phyloP scores from a whole-genome alignment of 129 eudicot species.

The Saussurea involucrata region DNA sequence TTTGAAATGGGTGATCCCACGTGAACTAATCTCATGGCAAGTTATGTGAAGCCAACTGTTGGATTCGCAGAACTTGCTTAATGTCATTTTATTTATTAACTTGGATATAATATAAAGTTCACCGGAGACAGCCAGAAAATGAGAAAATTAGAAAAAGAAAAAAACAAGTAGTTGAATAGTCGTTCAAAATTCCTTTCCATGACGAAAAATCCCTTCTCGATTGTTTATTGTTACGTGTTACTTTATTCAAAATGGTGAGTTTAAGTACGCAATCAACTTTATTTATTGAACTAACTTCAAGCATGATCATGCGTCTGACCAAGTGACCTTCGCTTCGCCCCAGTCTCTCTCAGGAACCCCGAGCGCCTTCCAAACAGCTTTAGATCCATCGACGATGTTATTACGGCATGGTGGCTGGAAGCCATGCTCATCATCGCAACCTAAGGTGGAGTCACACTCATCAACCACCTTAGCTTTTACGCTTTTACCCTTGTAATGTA shows the following conservation, averaged over 20 bases:
- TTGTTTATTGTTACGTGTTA: not conserved
- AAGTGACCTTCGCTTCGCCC: conserved; percentile 22
- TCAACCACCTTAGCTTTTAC: conserved; percentile 45
- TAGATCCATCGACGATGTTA: conserved; percentile 46
- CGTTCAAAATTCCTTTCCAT: not conserved
- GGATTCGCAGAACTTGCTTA: not conserved
- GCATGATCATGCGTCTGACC: conserved; percentile 28
- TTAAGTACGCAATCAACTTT: not conserved
- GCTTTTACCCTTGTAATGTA: conserved; percentile 26
- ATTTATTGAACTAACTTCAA: conserved; percentile 1
- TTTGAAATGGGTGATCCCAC: too few relatives aligned
- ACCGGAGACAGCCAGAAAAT: not conserved
- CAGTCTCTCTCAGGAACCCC: conserved; percentile 29
- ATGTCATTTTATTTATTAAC: not conserved
- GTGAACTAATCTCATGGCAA: too few relatives aligned
- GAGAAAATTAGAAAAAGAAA: not conserved
- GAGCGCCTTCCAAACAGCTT: conserved; percentile 48
- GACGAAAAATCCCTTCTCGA: not conserved
- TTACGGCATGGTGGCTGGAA: conserved; percentile 42
- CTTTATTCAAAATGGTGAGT: not conserved
- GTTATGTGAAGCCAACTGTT: too few relatives aligned
- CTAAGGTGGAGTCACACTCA: conserved; percentile 42
- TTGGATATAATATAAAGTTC: not conserved
- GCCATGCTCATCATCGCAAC: conserved; percentile 33
- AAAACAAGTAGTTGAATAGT: not conserved